These are phyloP conservation scores for Trichoderma harzianum DNA, from an alignment of 2,329 filamentous ascomycete species.

Conservation along the genomic window DNA sequence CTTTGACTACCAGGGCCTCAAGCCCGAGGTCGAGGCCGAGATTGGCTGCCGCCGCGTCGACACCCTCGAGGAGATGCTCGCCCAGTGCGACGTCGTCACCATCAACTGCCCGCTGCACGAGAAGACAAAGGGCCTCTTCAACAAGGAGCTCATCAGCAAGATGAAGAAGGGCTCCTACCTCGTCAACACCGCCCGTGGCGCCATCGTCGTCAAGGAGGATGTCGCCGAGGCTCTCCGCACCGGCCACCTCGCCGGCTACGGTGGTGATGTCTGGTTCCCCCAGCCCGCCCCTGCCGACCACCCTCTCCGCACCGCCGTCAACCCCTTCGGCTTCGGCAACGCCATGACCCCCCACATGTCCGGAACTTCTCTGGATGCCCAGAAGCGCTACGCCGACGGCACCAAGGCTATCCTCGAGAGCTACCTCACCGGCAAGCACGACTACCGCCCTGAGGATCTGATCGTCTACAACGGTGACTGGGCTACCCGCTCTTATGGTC, in stretches of 20 bases:
- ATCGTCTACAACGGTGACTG: conserved; percentile 91
- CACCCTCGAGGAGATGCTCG: conserved; percentile 85
- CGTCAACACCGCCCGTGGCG: conserved; percentile 96
- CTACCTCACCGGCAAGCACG: conserved; percentile 82
- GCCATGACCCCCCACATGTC: conserved; percentile 99
- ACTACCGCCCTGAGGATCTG: conserved; percentile 87
- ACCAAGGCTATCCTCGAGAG: conserved; percentile 86
- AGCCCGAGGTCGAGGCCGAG: conserved; percentile 82
- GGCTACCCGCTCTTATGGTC: conserved; percentile 88
- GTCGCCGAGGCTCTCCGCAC: conserved; percentile 89
- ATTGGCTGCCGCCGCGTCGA: conserved; percentile 92
- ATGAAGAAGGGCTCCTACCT: conserved; percentile 99
- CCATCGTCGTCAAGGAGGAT: conserved; percentile 99
- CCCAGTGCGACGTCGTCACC: conserved; percentile 94
- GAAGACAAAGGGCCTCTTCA: conserved; percentile 94
- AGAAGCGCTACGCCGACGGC: conserved; percentile 84
- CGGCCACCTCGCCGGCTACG: conserved; percentile 88
- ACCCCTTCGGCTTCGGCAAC: conserved; percentile 94
- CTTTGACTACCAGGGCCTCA: conserved; percentile 97
- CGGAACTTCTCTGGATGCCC: conserved; percentile 95
- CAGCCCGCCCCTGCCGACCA: conserved; percentile 95
- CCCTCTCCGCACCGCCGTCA: conserved; percentile 86
- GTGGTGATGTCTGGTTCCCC: conserved; percentile 92
- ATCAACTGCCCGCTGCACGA: conserved; percentile 99
- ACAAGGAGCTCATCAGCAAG: conserved; percentile 97